phyloP scores from a whole-genome alignment of 2,329 filamentous ascomycete genomes.

The Phyllosticta capitalensis region DNA sequence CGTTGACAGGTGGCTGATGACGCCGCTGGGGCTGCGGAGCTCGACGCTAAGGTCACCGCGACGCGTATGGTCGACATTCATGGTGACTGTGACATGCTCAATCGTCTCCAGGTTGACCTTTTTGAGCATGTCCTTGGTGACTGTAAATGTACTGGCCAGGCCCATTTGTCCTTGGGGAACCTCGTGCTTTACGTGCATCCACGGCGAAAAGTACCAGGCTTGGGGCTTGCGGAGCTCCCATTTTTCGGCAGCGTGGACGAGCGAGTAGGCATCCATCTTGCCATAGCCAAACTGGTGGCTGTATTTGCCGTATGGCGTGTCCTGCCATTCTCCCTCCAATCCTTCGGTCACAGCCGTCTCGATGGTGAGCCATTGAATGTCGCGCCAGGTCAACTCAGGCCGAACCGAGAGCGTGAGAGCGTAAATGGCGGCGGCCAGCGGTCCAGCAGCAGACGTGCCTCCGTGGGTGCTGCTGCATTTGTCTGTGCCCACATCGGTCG shows the following conservation, averaged over 20 bases:
- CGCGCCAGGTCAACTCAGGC: slow-evolving; percentile 84
- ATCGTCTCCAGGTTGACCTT: slow-evolving; percentile 74
- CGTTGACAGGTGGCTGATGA: slow-evolving; percentile 76
- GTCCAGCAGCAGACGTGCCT: slow-evolving; percentile 90
- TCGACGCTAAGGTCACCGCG: slow-evolving; percentile 91
- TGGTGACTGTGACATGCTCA: slow-evolving; percentile 94
- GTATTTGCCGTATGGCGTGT: slow-evolving; percentile 72
- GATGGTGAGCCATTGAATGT: slow-evolving; percentile 85
- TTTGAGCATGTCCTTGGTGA: slow-evolving; percentile 72
- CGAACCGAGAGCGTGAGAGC: slow-evolving; percentile 78
- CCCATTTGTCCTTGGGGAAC: slow-evolving; percentile 82
- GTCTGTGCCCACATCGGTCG: slow-evolving; percentile 83
- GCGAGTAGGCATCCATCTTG: slow-evolving; percentile 78
- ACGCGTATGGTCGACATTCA: slow-evolving; percentile 84
- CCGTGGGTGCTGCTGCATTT: slow-evolving; percentile 75
- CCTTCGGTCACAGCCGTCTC: slow-evolving; percentile 76
- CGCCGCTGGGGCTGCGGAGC: slow-evolving; percentile 69
- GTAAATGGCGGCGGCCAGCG: slow-evolving; percentile 83
- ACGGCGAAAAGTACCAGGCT: slow-evolving; percentile 87
- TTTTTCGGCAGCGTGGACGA: slow-evolving; percentile 75
- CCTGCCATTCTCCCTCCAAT: slow-evolving; percentile 69
- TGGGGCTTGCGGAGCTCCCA: slow-evolving; percentile 91
- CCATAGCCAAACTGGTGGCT: slow-evolving; percentile 95
- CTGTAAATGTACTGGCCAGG: slow-evolving; percentile 67
- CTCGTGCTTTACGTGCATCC: slow-evolving; percentile 76